A percentile compares a stretch with the other conserved stretches of the same genome.
These are phyloP conservation scores for Gypsophila paniculata DNA, from an alignment of 179 eudicot species.

Conservation along the genomic window DNA sequence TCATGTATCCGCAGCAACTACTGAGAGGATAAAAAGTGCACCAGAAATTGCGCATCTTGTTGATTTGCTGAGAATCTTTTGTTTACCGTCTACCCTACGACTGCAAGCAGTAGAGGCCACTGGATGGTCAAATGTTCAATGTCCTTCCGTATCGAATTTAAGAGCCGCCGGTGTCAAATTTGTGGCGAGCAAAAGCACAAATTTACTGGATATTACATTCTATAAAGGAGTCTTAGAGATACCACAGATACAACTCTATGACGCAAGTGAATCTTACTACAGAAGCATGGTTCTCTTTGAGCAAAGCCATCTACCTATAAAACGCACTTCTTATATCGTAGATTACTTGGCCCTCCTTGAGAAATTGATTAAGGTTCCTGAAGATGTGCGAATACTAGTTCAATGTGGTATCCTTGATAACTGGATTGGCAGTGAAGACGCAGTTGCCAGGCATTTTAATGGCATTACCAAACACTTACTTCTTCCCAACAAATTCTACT, in stretches of 20 bases:
- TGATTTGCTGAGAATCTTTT: not conserved
- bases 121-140: not conserved
- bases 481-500: conserved; percentile 6
- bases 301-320: conserved; percentile 13
- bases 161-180: conserved; percentile 22
- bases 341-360: conserved; percentile 25
- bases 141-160: conserved; percentile 10
- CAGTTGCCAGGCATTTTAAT: conserved; percentile 22
- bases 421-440: conserved; percentile 16
- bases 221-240: conserved; percentile 18
- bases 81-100: not conserved
- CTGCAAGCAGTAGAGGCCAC: not conserved
- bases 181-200: not conserved
- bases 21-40: not conserved
- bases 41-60: not conserved
- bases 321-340: conserved; percentile 19
- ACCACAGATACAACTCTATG: conserved; percentile 18
- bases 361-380: conserved; percentile 21
- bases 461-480: conserved; percentile 19
- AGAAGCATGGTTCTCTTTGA: conserved; percentile 25
- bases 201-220: conserved; percentile 21
- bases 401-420: conserved; percentile 24
- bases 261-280: conserved; percentile 15
- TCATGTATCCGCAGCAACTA: not conserved
- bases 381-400: conserved; percentile 18